Evolutionary conservation across 208 protist species (phyloP).

Genomic region (Trypanosoma rangeli): DNA sequence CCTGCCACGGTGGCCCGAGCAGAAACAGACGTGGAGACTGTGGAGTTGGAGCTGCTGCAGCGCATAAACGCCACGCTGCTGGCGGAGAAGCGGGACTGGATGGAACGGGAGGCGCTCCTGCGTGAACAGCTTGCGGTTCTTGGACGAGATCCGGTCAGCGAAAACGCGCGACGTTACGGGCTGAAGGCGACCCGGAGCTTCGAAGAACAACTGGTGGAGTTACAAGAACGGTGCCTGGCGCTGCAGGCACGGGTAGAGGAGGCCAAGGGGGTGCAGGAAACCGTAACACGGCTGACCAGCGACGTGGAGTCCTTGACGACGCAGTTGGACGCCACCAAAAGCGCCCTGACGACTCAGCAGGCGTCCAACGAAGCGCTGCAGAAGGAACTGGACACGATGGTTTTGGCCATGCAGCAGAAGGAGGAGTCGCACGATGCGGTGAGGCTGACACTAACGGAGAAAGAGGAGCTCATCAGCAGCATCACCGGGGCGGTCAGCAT

Average conservation of each 20-base stretch:
- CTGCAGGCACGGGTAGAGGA: conserved; percentile 21
- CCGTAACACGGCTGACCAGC: conserved; percentile 10
- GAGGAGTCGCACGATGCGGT: conserved; percentile 23
- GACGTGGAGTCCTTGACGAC: conserved; percentile 4
- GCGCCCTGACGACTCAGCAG: conserved; percentile 9
- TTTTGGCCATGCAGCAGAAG: conserved; percentile 18
- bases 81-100: conserved; percentile 43
- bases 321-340: conserved; percentile 2
- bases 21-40: background rate
- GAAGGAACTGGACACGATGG: conserved; percentile 15
- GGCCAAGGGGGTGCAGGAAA: conserved; percentile 23
- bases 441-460: conserved; percentile 20
- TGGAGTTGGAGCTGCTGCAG: conserved; percentile 39
- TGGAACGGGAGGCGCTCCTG: conserved; percentile 57
- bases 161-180: conserved; percentile 65
- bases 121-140: conserved; percentile 59
- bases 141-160: conserved; percentile 70
- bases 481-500: conserved; percentile 17
- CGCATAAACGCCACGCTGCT: conserved; percentile 43
- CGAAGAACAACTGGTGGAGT: conserved; percentile 42
- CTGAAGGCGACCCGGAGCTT: conserved; percentile 52
- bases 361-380: conserved; percentile 5
- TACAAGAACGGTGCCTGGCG: conserved; percentile 28
- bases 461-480: conserved; percentile 27
- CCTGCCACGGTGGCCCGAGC: background rate